A percentile compares a stretch with the other conserved stretches of the same genome.
Conservation (phyloP, 164 flowering plant species). For the Tetrastigma voinierianum region DNA sequence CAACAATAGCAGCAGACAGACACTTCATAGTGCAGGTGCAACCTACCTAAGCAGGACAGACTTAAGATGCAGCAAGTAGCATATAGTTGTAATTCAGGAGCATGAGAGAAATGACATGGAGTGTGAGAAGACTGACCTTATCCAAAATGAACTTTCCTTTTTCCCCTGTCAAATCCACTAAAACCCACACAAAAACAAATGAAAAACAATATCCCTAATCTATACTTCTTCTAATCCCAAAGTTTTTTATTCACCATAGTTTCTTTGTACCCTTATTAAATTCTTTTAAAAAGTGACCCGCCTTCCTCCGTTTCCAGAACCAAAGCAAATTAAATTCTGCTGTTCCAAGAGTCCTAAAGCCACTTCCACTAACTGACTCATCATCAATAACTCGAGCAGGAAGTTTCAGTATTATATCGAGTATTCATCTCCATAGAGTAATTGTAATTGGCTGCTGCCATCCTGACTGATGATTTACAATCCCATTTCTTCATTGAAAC, state of each 20-base stretch:
- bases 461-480: slow-evolving; percentile 58
- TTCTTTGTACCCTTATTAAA: background rate
- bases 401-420: slow-evolving; percentile 23
- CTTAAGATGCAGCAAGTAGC: background rate
- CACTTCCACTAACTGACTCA: slow-evolving; percentile 14
- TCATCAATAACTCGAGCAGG: slow-evolving; percentile 24
- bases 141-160: background rate
- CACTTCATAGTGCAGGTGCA: background rate
- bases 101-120: too few species aligned
- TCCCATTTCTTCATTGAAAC: slow-evolving; percentile 68
- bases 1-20: background rate
- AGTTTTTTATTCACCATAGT: background rate
- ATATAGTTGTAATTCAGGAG: background rate
- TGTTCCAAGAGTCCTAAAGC: slow-evolving; percentile 1
- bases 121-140: background rate
- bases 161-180: background rate
- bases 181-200: background rate
- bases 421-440: slow-evolving; percentile 36
- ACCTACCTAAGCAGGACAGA: background rate
- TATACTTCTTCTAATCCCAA: background rate
- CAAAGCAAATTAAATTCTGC: background rate
- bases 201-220: slow-evolving; percentile 6
- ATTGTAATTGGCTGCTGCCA: slow-evolving; percentile 84
- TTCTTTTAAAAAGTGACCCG: background rate
- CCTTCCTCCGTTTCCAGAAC: background rate